Evolutionary conservation across 2,329 filamentous ascomycete genomes (phyloP).

Genomic region (Anisogramma anomala): DNA sequence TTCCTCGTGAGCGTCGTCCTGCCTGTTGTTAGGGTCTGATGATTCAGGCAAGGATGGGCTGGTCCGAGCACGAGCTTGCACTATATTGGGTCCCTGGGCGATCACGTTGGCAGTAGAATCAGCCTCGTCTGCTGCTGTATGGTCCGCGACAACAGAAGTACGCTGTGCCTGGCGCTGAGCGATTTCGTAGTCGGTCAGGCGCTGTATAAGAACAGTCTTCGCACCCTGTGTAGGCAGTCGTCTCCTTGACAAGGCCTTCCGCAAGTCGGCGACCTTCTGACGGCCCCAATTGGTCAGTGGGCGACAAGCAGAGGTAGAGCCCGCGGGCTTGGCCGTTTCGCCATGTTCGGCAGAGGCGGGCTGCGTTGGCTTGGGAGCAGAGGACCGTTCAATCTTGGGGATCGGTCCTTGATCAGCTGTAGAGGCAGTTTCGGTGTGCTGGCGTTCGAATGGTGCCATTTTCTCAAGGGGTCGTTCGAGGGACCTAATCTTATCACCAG

Average conservation of each 20-base stretch:
- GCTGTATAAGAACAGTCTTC: background rate
- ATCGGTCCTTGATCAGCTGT: no score
- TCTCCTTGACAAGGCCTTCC: background rate
- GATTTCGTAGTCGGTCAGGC: background rate
- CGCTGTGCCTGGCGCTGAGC: background rate
- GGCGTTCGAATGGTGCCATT: no score
- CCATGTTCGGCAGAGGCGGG: no score
- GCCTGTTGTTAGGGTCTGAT: background rate
- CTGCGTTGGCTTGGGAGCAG: no score
- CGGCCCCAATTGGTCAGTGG: background rate
- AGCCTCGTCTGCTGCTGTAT: background rate
- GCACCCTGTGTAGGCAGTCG: background rate
- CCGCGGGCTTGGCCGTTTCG: background rate
- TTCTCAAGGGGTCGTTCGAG: no score
- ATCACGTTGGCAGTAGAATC: no score
- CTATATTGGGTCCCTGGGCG: no score
- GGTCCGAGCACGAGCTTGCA: no score
- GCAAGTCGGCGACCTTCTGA: background rate
- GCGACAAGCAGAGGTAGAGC: background rate
- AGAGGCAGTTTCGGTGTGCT: no score
- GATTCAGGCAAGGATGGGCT: no score
- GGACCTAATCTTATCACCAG: no score
- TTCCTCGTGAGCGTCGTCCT: conserved; percentile 2
- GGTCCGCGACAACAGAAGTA: background rate
- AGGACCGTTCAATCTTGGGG: no score